Evolutionary conservation across 192 early-diverging fungal genomes (phyloP).

Genomic region (Coemansia sp.): DNA sequence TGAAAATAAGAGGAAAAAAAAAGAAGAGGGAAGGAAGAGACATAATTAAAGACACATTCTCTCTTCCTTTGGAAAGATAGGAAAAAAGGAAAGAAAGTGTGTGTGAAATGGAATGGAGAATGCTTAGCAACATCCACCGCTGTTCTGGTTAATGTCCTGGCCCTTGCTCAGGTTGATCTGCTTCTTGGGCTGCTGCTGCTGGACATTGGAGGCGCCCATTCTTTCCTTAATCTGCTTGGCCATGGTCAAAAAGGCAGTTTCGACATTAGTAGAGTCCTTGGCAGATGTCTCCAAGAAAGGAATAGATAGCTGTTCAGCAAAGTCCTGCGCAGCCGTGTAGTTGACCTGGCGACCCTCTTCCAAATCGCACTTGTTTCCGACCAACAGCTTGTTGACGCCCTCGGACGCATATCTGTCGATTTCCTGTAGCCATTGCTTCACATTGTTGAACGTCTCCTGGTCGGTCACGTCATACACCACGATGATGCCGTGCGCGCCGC

Average conservation of each 20-base stretch:
- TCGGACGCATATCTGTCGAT: conserved; percentile 97
- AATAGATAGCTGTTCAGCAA: conserved; percentile 82
- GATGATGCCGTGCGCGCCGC: conserved; percentile 94
- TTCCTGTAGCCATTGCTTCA: conserved; percentile 98
- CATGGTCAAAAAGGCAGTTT: conserved; percentile 99
- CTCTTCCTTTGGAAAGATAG: background rate
- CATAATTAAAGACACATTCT: too few species aligned
- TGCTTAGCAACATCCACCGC: conserved; percentile 45
- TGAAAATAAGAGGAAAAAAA: background rate
- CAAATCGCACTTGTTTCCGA: conserved; percentile 99
- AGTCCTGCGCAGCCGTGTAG: conserved; percentile 73
- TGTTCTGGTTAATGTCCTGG: conserved; percentile 43
- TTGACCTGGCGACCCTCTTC: conserved; percentile 89
- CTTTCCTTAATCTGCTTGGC: conserved; percentile 99
- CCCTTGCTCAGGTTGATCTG: conserved; percentile 48
- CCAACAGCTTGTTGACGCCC: conserved; percentile 96
- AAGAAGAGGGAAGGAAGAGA: too few species aligned
- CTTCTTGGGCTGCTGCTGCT: conserved; percentile 47
- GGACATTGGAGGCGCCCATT: conserved; percentile 50
- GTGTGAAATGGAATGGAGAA: background rate
- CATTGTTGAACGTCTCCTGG: conserved; percentile 90
- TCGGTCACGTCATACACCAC: conserved; percentile 98
- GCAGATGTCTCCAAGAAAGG: conserved; percentile 97
- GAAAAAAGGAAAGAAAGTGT: background rate
- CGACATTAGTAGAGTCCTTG: conserved; percentile 96